Conservation (phyloP, 2,329 filamentous ascomycete genomes). For the Esteya vermicola region DNA sequence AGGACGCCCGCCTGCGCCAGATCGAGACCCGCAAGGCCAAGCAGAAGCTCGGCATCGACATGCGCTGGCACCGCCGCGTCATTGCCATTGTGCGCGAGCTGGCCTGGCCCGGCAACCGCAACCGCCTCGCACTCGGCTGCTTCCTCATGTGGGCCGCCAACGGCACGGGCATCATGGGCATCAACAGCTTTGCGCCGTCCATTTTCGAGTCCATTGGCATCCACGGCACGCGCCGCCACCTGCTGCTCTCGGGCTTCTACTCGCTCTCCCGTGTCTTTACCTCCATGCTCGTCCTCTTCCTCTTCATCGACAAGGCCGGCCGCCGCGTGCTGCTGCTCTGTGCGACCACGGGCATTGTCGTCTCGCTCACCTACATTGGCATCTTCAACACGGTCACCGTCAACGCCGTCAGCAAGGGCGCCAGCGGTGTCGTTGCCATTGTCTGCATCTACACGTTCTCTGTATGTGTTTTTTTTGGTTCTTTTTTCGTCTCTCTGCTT, state of each 20-base stretch:
- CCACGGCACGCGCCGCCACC: slow-evolving; percentile 30
- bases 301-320: slow-evolving; percentile 11
- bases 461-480: neutral
- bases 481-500: neutral
- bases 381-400: neutral
- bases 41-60: too few relatives aligned
- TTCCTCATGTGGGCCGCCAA: slow-evolving; percentile 37
- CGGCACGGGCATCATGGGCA: slow-evolving; percentile 38
- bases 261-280: slow-evolving; percentile 7
- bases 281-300: slow-evolving; percentile 1
- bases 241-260: slow-evolving; percentile 46
- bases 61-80: too few relatives aligned
- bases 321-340: slow-evolving; percentile 12
- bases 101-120: slow-evolving; percentile 1
- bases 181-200: slow-evolving; percentile 49
- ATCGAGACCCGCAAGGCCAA: slow-evolving; percentile 45
- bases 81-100: slow-evolving; percentile 31
- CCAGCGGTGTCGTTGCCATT: neutral
- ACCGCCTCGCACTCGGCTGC: slow-evolving; percentile 38
- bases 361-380: slow-evolving; percentile 18
- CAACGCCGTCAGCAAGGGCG: neutral
- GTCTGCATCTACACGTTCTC: neutral
- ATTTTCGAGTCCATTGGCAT: slow-evolving; percentile 48
- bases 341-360: slow-evolving; percentile 9
- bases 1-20: slow-evolving; percentile 58